phyloP scores from a whole-genome alignment of 768 basidiomycete genomes.

The Ephemerocybe angulata region DNA sequence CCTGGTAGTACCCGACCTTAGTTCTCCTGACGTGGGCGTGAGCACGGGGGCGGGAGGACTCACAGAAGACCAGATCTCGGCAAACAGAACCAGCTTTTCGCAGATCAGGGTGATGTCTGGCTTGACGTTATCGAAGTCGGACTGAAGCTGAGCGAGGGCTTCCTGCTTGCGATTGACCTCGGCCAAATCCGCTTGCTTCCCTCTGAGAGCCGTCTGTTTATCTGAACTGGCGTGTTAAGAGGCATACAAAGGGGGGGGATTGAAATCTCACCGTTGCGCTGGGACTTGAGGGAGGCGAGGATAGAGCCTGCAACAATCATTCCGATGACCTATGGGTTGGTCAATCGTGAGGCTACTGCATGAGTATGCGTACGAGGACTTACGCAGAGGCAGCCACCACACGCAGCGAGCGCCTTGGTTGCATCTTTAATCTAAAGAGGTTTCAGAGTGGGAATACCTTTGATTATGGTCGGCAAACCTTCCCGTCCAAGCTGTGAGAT shows the following conservation, averaged over 20 bases:
- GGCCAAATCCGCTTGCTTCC: not conserved
- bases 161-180: not conserved
- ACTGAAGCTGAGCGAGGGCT: not conserved
- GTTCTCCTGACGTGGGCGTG: too few species aligned
- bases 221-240: not conserved
- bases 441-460: too few species aligned
- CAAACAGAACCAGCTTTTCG: not conserved
- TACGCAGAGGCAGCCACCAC: not conserved
- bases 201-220: not conserved
- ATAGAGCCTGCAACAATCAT: not conserved
- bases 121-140: not conserved
- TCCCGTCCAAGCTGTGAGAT: too few species aligned
- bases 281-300: not conserved
- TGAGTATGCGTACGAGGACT: not conserved
- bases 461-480: too few species aligned
- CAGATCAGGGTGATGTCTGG: not conserved
- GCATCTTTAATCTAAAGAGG: not conserved
- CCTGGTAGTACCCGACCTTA: not conserved
- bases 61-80: not conserved
- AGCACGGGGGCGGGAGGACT: not conserved
- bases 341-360: not conserved
- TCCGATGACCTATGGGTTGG: not conserved
- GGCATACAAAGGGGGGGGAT: too few species aligned
- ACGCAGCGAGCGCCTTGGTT: not conserved
- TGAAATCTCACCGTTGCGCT: not conserved